Evolutionary conservation across 2,329 filamentous ascomycete genomes (phyloP).

Genomic region (Capronia epimyces): DNA sequence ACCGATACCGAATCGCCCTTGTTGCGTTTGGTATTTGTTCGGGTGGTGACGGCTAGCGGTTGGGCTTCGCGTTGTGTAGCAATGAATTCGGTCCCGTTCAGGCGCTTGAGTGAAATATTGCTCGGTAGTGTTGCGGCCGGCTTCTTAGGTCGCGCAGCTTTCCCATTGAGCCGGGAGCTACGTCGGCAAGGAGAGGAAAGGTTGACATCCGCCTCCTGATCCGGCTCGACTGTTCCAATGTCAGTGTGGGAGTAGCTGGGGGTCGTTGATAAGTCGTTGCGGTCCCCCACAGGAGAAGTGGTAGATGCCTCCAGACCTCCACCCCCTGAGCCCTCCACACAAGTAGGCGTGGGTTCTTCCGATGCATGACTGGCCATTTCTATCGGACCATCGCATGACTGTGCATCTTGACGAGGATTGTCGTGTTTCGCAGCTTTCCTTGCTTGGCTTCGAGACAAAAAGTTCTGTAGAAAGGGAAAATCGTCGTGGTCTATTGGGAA

Average conservation of each 20-base stretch:
- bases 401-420: neutral
- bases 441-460: conserved; percentile 24
- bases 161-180: conserved; percentile 33
- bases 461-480: conserved; percentile 28
- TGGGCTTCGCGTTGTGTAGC: conserved; percentile 40
- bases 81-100: conserved; percentile 43
- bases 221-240: conserved; percentile 2
- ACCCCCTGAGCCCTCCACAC: neutral
- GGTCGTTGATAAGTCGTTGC: neutral
- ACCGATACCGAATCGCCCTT: conserved; percentile 34
- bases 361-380: neutral
- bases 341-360: neutral
- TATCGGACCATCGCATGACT: neutral
- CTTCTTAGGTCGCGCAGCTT: conserved; percentile 29
- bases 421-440: conserved; percentile 17
- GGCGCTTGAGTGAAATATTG: conserved; percentile 40
- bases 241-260: neutral
- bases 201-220: conserved; percentile 6
- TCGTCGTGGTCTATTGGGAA: conserved; percentile 22
- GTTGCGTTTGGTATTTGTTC: conserved; percentile 42
- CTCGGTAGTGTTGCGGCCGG: conserved; percentile 31
- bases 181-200: conserved; percentile 31
- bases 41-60: conserved; percentile 39
- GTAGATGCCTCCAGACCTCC: neutral
- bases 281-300: neutral